Percentiles rank a stretch among this genome's conserved stretches.
These are phyloP conservation scores for Didymella sp. DNA, from an alignment of 2,329 filamentous ascomycete species.

Conservation along the genomic window DNA sequence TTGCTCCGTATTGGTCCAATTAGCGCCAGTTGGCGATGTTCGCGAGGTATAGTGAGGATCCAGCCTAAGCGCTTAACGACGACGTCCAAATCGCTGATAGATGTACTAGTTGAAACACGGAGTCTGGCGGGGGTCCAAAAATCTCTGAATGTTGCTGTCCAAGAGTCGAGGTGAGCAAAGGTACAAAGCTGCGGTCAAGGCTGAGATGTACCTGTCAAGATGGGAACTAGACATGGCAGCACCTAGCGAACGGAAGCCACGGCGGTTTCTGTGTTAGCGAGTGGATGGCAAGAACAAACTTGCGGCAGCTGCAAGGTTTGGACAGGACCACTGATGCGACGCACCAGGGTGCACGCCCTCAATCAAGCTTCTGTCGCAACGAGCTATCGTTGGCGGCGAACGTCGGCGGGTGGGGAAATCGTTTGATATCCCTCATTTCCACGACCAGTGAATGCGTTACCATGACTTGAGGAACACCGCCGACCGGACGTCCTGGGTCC, in stretches of 20 bases:
- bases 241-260: slow-evolving; percentile 34
- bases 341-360: slow-evolving; percentile 34
- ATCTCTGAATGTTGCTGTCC: slow-evolving; percentile 31
- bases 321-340: slow-evolving; percentile 39
- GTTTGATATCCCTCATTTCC: slow-evolving; percentile 42
- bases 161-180: slow-evolving; percentile 25
- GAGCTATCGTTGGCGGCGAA: slow-evolving; percentile 36
- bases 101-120: slow-evolving; percentile 42
- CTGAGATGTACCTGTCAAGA: slow-evolving; percentile 26
- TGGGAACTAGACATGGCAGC: slow-evolving; percentile 25
- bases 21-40: slow-evolving; percentile 40
- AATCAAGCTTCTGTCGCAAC: slow-evolving; percentile 32
- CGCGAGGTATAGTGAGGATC: slow-evolving; percentile 27
- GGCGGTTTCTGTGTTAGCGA: slow-evolving; percentile 30
- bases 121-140: slow-evolving; percentile 34
- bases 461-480: slow-evolving; percentile 14
- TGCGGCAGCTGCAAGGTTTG: slow-evolving; percentile 19
- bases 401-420: slow-evolving; percentile 28
- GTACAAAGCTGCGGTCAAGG: slow-evolving; percentile 14
- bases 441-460: slow-evolving; percentile 10
- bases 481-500: slow-evolving; percentile 2
- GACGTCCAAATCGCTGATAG: slow-evolving; percentile 35
- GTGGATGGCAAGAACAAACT: slow-evolving; percentile 27
- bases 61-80: slow-evolving; percentile 46
- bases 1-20: slow-evolving; percentile 42